Evolutionary conservation across 31 red algal species (phyloP).

Genomic region (Endocladia muricata): DNA sequence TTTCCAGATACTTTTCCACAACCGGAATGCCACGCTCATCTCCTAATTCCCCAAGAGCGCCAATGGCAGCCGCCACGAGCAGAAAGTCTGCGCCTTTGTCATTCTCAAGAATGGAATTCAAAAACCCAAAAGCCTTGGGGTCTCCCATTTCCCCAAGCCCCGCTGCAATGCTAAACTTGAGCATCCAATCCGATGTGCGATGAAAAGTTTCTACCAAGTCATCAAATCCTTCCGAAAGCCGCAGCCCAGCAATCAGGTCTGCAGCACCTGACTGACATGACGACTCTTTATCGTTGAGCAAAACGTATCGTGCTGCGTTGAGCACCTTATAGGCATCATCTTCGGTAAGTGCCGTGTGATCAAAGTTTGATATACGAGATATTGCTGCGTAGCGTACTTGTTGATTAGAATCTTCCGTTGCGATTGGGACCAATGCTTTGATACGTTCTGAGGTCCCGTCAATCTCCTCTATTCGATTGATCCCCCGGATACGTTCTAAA

Average conservation of each 20-base stretch:
- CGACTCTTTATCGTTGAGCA: constrained; percentile 69
- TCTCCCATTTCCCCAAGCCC: constrained; percentile 85
- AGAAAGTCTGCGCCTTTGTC: constrained; percentile 27
- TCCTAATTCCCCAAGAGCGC: constrained; percentile 82
- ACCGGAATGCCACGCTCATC: constrained; percentile 53
- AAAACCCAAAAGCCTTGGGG: constrained; percentile 71
- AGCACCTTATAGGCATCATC: constrained; percentile 44
- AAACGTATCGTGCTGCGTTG: constrained; percentile 32
- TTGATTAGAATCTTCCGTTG: constrained; percentile 60
- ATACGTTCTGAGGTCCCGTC: constrained; percentile 27
- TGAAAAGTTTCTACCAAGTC: constrained; percentile 61
- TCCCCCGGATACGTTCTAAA: constrained; percentile 60
- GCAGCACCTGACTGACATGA: constrained; percentile 69
- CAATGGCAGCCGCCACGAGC: constrained; percentile 64
- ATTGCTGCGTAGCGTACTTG: constrained; percentile 86
- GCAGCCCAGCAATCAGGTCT: constrained; percentile 67
- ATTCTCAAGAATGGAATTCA: constrained; percentile 42
- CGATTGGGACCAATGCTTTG: constrained; percentile 25
- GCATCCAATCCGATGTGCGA: constrained; percentile 78
- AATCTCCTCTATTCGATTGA: constrained; percentile 39
- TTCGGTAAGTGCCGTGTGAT: constrained; percentile 5
- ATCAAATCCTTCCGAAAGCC: constrained; percentile 68
- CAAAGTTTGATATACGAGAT: constrained; percentile 60
- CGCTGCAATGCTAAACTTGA: constrained; percentile 85
- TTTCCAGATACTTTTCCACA: constrained; percentile 56